These are phyloP conservation scores for Calophaca sinica DNA, from an alignment of 306 rosid genomes.

Conservation along the genomic window DNA sequence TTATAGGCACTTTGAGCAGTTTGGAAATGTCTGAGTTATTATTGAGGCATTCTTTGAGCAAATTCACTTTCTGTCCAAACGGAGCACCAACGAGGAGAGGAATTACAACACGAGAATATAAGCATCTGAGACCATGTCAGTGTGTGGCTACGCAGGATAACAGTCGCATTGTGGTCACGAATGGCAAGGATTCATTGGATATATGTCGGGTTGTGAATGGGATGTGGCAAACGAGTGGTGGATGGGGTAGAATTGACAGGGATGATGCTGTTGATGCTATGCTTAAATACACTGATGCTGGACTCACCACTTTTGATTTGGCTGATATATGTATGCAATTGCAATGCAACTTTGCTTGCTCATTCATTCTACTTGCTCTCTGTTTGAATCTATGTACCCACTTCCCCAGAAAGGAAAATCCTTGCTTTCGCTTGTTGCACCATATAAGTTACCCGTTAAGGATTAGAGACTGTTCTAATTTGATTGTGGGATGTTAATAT, in stretches of 20 bases:
- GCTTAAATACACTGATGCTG: constrained; percentile 83
- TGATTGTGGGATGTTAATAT: constrained; percentile 21
- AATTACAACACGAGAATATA: constrained; percentile 28
- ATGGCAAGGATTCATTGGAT: constrained; percentile 74
- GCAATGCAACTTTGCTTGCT: constrained; percentile 4
- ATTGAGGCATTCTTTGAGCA: constrained; percentile 48
- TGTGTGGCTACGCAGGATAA: constrained; percentile 62
- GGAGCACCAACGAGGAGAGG: constrained; percentile 43
- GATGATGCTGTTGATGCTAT: constrained; percentile 73
- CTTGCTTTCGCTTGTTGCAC: neutral
- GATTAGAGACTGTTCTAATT: constrained; percentile 18
- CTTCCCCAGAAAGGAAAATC: neutral
- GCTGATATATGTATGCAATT: constrained; percentile 80
- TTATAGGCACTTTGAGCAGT: neutral
- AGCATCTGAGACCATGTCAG: constrained; percentile 42
- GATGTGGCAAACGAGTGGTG: constrained; percentile 91
- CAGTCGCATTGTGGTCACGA: constrained; percentile 52
- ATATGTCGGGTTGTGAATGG: constrained; percentile 79
- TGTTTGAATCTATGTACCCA: constrained; percentile 24
- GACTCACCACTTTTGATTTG: constrained; percentile 79
- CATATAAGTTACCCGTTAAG: neutral
- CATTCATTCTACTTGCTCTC: constrained; percentile 21
- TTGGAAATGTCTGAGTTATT: constrained; percentile 64
- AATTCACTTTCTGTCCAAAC: constrained; percentile 42
- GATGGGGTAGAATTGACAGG: constrained; percentile 83